Percentiles rank a stretch among this genome's conserved stretches.
phyloP scores from a whole-genome alignment of 257 asterid genomes.

The Scutellaria minor region DNA sequence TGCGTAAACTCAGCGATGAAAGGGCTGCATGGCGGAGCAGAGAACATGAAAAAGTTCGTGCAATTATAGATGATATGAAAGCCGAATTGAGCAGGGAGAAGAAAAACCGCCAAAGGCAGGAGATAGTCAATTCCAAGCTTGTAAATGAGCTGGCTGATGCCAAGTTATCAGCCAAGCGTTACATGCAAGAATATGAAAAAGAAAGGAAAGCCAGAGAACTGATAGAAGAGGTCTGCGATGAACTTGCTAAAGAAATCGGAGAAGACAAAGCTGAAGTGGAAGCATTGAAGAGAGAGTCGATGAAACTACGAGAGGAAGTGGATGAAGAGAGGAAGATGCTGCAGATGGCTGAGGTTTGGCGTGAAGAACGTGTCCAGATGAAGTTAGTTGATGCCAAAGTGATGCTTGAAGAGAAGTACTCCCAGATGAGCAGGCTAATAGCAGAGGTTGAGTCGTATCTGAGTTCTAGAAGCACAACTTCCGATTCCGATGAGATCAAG shows the following conservation, averaged over 20 bases:
- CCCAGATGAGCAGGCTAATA: constrained; percentile 52
- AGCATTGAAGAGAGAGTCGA: constrained; percentile 55
- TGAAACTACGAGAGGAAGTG: constrained; percentile 59
- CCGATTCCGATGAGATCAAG: constrained; percentile 43
- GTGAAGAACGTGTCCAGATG: constrained; percentile 78
- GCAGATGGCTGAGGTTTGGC: constrained; percentile 85
- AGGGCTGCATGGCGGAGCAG: constrained; percentile 64
- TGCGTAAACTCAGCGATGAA: constrained; percentile 66
- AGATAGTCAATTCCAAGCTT: constrained; percentile 64
- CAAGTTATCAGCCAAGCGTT: constrained; percentile 56
- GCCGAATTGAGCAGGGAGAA: constrained; percentile 56
- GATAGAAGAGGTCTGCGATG: constrained; percentile 75
- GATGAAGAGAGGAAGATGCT: constrained; percentile 76
- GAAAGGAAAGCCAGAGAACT: constrained; percentile 61
- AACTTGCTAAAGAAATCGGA: constrained; percentile 65
- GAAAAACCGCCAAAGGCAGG: constrained; percentile 61
- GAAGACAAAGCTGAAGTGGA: constrained; percentile 69
- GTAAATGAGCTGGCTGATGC: constrained; percentile 58
- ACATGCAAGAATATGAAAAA: constrained; percentile 62
- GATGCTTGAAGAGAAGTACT: constrained; percentile 67
- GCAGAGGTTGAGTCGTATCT: constrained; percentile 44
- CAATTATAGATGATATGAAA: constrained; percentile 60
- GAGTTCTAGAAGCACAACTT: constrained; percentile 34
- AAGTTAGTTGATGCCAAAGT: constrained; percentile 67
- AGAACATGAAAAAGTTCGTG: constrained; percentile 69